These are phyloP conservation scores for Aquilaria yunnanensis DNA, from an alignment of 345 rosid genomes.

Conservation along the genomic window DNA sequence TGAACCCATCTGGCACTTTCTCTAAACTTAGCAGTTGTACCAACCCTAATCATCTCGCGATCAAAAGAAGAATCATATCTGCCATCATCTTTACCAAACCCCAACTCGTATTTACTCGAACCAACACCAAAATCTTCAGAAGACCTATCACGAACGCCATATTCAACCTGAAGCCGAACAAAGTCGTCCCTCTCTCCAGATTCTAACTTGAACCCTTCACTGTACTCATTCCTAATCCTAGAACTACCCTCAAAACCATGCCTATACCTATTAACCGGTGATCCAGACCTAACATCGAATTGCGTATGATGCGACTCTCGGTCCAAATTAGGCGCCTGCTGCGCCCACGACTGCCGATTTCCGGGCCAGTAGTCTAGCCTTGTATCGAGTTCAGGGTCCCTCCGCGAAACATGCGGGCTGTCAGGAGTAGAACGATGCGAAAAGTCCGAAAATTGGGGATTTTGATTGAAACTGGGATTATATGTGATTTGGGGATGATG, in stretches of 20 bases:
- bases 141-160: conserved; percentile 35
- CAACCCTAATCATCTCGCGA: conserved; percentile 18
- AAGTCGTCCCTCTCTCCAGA: conserved; percentile 30
- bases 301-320: conserved; percentile 24
- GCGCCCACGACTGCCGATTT: conserved; percentile 20
- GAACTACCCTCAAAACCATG: conserved; percentile 35
- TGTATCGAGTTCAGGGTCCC: conserved; percentile 13
- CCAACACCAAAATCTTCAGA: conserved; percentile 29
- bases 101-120: conserved; percentile 25
- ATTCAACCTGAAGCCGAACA: conserved; percentile 22
- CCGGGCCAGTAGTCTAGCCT: conserved; percentile 25
- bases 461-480: conserved; percentile 22
- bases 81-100: conserved; percentile 25
- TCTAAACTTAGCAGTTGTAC: conserved; percentile 21
- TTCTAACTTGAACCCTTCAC: conserved; percentile 21
- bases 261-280: conserved; percentile 33
- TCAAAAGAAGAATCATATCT: conserved; percentile 21
- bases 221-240: conserved; percentile 44
- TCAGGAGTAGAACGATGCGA: conserved; percentile 14
- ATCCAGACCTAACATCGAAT: conserved; percentile 27
- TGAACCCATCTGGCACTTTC: conserved; percentile 36
- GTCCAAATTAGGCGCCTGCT: conserved; percentile 13
- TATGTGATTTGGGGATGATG: conserved; percentile 27
- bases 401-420: conserved; percentile 13
- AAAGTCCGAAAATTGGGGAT: conserved; percentile 21